These are phyloP conservation scores for Pseudogymnoascus verrucosus DNA, from an alignment of 2,329 filamentous ascomycete species.

Conservation along the genomic window DNA sequence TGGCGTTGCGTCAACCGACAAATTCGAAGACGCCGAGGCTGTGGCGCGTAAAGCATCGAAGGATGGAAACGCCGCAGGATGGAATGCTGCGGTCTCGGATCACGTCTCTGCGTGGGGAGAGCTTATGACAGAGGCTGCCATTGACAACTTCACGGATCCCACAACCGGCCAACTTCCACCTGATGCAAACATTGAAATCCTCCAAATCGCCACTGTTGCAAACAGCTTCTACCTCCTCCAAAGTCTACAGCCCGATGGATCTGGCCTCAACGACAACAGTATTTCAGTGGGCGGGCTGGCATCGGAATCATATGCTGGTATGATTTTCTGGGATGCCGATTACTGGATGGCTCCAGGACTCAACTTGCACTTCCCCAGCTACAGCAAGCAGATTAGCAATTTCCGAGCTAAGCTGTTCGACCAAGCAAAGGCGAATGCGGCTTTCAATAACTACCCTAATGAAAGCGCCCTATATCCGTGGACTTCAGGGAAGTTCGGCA, in stretches of 20 bases:
- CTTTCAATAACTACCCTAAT: conserved; percentile 50
- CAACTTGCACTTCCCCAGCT: conserved; percentile 53
- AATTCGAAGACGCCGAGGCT: conserved; percentile 49
- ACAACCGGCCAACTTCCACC: conserved; percentile 48
- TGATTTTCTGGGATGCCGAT: conserved; percentile 35
- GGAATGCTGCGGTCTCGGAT: conserved; percentile 42
- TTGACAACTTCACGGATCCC: conserved; percentile 54
- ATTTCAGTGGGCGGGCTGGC: conserved; percentile 60
- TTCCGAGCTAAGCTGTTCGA: conserved; percentile 51
- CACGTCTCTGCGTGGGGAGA: conserved; percentile 55
- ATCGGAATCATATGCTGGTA: conserved; percentile 59
- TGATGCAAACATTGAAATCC: conserved; percentile 39
- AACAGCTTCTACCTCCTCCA: conserved; percentile 51
- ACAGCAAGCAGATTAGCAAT: conserved; percentile 54
- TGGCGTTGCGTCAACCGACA: conserved; percentile 60
- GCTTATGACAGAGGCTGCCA: conserved; percentile 51
- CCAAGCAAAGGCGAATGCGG: conserved; percentile 53
- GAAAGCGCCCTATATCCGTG: conserved; percentile 58
- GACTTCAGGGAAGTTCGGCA: conserved; percentile 59
- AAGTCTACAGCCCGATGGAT: conserved; percentile 37
- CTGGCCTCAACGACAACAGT: conserved; percentile 52
- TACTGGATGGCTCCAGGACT: conserved; percentile 45
- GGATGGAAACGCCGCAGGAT: conserved; percentile 44
- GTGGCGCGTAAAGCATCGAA: conserved; percentile 48
- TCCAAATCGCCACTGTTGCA: conserved; percentile 46